Percentiles rank a stretch among this genome's conserved stretches.
These are phyloP conservation scores for Ophiostoma ips DNA, from an alignment of 2,329 filamentous ascomycete genomes.

Conservation along the genomic window DNA sequence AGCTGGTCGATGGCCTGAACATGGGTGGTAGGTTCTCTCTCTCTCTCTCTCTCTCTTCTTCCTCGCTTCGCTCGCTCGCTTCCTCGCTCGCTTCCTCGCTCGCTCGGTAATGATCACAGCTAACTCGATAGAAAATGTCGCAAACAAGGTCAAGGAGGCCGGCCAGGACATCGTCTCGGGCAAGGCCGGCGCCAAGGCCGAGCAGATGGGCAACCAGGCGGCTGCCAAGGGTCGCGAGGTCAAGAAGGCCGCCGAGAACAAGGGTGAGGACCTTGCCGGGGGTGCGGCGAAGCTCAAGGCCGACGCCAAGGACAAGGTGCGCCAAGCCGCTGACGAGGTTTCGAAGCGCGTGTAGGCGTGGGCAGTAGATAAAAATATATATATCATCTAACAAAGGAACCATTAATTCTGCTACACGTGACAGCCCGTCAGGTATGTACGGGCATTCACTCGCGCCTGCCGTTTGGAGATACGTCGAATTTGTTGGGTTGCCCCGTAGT, in stretches of 20 bases:
- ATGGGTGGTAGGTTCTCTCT: slow-evolving; percentile 32
- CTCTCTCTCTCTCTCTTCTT: no score
- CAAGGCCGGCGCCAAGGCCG: slow-evolving; percentile 16
- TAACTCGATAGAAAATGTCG: slow-evolving; percentile 22
- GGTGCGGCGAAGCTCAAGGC: slow-evolving; percentile 28
- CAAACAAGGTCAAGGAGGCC: slow-evolving; percentile 34
- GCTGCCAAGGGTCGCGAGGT: slow-evolving; percentile 33
- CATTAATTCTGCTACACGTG: no score
- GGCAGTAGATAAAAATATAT: not conserved
- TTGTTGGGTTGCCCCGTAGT: no score
- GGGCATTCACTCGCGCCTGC: no score
- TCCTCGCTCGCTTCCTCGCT: no score
- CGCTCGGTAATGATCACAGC: no score
- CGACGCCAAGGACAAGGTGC: slow-evolving; percentile 22
- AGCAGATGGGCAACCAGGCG: slow-evolving; percentile 16
- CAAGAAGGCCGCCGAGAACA: slow-evolving; percentile 12
- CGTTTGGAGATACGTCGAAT: no score
- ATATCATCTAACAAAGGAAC: not conserved
- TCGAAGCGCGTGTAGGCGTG: slow-evolving; percentile 14
- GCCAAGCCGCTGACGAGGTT: slow-evolving; percentile 29
- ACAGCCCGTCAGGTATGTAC: no score
- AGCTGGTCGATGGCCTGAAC: slow-evolving; percentile 48
- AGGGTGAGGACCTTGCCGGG: slow-evolving; percentile 23
- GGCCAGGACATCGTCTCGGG: slow-evolving; percentile 19
- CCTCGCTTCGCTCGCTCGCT: no score